Evolutionary conservation across 768 basidiomycete species (phyloP).

Genomic region (Coprinellus aureogranulatus): DNA sequence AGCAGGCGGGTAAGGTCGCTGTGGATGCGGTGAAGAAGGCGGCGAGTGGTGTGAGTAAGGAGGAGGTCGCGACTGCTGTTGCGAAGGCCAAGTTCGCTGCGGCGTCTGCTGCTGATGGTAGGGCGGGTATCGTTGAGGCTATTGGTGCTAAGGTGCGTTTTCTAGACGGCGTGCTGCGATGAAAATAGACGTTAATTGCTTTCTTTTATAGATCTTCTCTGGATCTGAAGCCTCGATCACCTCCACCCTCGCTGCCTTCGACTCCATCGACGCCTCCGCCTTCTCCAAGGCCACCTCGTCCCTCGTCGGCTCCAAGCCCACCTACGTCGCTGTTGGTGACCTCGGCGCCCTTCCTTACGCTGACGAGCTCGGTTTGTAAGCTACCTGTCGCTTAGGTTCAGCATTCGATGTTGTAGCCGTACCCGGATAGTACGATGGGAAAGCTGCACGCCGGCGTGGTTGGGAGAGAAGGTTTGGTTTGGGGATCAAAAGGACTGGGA

Average conservation of each 20-base stretch:
- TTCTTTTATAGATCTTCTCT: conserved; percentile 60
- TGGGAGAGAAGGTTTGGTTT: no score
- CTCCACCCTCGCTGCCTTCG: conserved; percentile 62
- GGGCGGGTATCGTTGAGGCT: conserved; percentile 61
- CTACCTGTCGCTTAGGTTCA: no score
- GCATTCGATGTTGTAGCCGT: no score
- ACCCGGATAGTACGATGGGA: no score
- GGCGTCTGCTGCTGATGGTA: conserved; percentile 65
- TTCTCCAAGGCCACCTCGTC: conserved; percentile 69
- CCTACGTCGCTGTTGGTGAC: conserved; percentile 85
- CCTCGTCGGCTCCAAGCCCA: conserved; percentile 75
- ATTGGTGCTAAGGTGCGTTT: conserved; percentile 63
- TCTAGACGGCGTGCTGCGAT: conserved; percentile 8
- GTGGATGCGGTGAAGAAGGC: conserved; percentile 66
- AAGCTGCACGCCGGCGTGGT: no score
- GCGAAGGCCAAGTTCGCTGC: conserved; percentile 87
- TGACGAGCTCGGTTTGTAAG: conserved; percentile 79
- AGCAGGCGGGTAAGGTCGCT: conserved; percentile 65
- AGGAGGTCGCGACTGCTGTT: conserved; percentile 77
- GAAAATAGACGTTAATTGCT: not conserved
- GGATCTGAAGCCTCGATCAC: conserved; percentile 54
- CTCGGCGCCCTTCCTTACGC: conserved; percentile 72
- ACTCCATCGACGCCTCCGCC: conserved; percentile 61
- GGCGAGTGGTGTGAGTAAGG: conserved; percentile 56
- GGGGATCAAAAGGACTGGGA: no score